phyloP scores from a whole-genome alignment of 2,329 filamentous ascomycete genomes.

The Ascosphaera acerosa region DNA sequence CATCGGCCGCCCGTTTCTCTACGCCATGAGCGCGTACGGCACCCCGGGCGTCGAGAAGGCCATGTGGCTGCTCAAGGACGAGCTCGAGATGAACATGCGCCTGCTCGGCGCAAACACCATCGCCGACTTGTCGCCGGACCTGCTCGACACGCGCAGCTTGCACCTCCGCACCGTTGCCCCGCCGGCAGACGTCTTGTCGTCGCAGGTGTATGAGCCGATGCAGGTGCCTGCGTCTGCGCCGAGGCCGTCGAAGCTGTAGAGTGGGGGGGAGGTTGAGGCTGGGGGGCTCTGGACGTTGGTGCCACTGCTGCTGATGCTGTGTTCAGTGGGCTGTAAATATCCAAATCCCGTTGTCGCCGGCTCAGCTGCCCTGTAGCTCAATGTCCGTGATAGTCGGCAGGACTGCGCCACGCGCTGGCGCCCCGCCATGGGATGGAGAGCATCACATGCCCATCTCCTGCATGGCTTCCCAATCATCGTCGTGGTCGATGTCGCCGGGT shows the following conservation, averaged over 20 bases:
- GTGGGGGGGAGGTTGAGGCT: too few relatives aligned
- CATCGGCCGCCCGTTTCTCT: slow-evolving; percentile 84
- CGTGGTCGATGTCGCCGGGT: slow-evolving; percentile 17
- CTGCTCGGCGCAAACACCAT: slow-evolving; percentile 57
- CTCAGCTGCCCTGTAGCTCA: too few relatives aligned
- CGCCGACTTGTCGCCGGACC: slow-evolving; percentile 49
- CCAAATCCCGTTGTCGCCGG: too few relatives aligned
- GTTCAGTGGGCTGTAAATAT: too few relatives aligned
- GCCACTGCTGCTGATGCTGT: too few relatives aligned
- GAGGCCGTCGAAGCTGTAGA: slow-evolving; percentile 21
- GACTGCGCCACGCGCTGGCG: too few relatives aligned
- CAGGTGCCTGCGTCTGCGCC: slow-evolving; percentile 15
- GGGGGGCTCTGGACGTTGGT: too few relatives aligned
- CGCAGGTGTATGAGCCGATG: slow-evolving; percentile 31
- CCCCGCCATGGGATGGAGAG: too few relatives aligned
- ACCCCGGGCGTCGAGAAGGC: slow-evolving; percentile 67
- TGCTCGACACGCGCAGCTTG: slow-evolving; percentile 49
- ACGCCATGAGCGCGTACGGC: slow-evolving; percentile 86
- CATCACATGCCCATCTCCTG: slow-evolving; percentile 13
- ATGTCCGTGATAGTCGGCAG: too few relatives aligned
- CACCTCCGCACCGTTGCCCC: slow-evolving; percentile 31
- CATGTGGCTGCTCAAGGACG: slow-evolving; percentile 79
- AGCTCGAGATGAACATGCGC: slow-evolving; percentile 98
- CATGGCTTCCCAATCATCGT: slow-evolving; percentile 43
- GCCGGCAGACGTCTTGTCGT: slow-evolving; percentile 34